Conservation (phyloP, 1,139 yeast genomes). For the Candida freyschussii region DNA sequence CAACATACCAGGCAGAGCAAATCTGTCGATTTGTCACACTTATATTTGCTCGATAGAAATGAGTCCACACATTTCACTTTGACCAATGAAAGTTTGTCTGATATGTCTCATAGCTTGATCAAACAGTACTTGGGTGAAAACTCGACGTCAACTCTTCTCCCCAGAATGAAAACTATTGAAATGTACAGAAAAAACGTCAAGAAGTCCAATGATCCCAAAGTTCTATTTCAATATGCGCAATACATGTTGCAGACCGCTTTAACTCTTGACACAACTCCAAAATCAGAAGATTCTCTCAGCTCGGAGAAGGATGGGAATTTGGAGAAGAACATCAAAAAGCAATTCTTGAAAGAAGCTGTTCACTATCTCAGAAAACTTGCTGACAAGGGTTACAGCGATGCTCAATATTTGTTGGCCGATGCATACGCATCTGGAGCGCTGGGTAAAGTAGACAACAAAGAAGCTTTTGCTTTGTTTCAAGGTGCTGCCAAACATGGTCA, state of each 20-base stretch:
- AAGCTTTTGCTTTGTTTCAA: slow-evolving; percentile 73
- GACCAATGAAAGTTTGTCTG: slow-evolving; percentile 36
- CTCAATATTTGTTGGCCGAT: slow-evolving; percentile 87
- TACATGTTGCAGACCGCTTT: slow-evolving; percentile 85
- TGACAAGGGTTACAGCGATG: slow-evolving; percentile 81
- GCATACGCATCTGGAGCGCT: slow-evolving; percentile 83
- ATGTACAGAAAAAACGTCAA: slow-evolving; percentile 82
- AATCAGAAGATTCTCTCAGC: slow-evolving; percentile 6
- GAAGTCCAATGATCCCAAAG: slow-evolving; percentile 78
- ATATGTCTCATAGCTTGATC: slow-evolving; percentile 33
- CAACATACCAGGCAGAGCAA: slow-evolving; percentile 25
- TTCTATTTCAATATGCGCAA: slow-evolving; percentile 87
- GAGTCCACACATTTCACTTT: slow-evolving; percentile 33
- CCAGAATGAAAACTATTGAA: slow-evolving; percentile 82
- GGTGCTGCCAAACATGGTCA: slow-evolving; percentile 93
- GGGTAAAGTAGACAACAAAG: slow-evolving; percentile 76
- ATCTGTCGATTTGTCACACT: slow-evolving; percentile 36
- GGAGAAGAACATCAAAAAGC: slow-evolving; percentile 28
- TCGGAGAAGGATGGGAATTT: slow-evolving; percentile 15
- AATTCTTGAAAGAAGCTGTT: slow-evolving; percentile 72
- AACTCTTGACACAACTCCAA: slow-evolving; percentile 38
- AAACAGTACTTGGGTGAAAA: slow-evolving; percentile 52
- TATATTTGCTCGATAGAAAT: slow-evolving; percentile 31
- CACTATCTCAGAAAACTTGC: slow-evolving; percentile 65
- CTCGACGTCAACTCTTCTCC: slow-evolving; percentile 45